Conservation (phyloP, 768 basidiomycete species). For the Phanerochaete sordida region DNA sequence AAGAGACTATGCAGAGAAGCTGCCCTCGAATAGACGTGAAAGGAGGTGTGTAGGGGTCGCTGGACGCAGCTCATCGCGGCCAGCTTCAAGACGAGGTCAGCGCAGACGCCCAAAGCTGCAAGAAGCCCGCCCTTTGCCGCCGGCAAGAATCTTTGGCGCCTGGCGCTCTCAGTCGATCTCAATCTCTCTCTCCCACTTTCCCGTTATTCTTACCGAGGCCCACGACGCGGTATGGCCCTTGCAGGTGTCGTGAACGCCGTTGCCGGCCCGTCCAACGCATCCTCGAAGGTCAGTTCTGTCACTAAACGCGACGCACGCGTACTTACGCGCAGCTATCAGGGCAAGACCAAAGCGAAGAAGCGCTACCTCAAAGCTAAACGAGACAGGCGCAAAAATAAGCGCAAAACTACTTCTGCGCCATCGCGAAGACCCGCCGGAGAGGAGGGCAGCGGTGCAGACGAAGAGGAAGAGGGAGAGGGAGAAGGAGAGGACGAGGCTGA, state of each 20-base stretch:
- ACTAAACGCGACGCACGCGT: not conserved
- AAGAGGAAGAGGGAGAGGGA: conserved; percentile 3
- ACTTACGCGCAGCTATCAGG: conserved; percentile 24
- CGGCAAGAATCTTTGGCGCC: no score
- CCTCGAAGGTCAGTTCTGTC: not conserved
- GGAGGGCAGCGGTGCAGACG: not conserved
- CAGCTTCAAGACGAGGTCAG: no score
- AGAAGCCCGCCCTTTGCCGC: no score
- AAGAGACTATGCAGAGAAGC: no score
- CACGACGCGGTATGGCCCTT: not conserved
- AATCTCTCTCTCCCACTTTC: no score
- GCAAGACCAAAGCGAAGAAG: conserved; percentile 69
- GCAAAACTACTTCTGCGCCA: conserved; percentile 30
- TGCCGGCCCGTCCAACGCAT: not conserved
- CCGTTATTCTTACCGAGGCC: not conserved
- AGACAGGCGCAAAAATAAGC: conserved; percentile 56
- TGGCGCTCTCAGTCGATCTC: no score
- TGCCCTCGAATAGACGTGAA: no score
- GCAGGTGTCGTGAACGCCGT: not conserved
- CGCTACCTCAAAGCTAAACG: conserved; percentile 74
- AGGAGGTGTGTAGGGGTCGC: no score
- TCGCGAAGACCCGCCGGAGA: not conserved
- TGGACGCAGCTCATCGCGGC: no score
- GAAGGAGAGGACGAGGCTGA: not conserved
- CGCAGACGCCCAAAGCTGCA: no score